These are phyloP conservation scores for Stachybotrys elegans DNA, from an alignment of 2,329 filamentous ascomycete species.

Conservation along the genomic window DNA sequence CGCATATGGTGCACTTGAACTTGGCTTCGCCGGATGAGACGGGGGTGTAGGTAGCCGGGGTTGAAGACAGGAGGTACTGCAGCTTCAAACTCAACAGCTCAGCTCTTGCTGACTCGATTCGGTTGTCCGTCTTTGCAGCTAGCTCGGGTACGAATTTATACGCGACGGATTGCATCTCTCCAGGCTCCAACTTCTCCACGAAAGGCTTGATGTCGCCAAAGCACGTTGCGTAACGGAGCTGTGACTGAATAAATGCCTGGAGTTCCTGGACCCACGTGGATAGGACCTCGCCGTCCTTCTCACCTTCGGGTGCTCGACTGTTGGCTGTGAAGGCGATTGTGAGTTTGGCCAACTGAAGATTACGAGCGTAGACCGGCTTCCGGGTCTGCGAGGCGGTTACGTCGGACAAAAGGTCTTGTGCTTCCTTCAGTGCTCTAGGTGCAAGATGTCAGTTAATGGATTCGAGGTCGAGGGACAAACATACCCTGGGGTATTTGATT, in stretches of 20 bases:
- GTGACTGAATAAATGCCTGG: slow-evolving; percentile 28
- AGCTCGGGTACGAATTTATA: slow-evolving; percentile 28
- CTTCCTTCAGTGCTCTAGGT: slow-evolving; percentile 19
- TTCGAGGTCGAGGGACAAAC: too few relatives aligned
- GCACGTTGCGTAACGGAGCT: slow-evolving; percentile 30
- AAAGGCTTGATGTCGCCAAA: slow-evolving; percentile 45
- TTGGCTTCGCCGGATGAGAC: slow-evolving; percentile 13
- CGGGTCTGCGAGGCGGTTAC: slow-evolving; percentile 22
- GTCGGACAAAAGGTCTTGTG: slow-evolving; percentile 24
- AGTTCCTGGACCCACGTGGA: slow-evolving; percentile 30
- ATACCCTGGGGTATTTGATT: not conserved
- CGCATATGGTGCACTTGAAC: slow-evolving; percentile 19
- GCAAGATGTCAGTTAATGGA: too few relatives aligned
- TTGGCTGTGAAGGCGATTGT: slow-evolving; percentile 30
- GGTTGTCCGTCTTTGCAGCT: slow-evolving; percentile 18
- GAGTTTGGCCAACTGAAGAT: slow-evolving; percentile 32
- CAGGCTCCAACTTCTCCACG: slow-evolving; percentile 33
- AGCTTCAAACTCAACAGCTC: slow-evolving; percentile 35
- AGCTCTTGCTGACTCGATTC: slow-evolving; percentile 19
- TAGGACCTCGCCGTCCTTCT: slow-evolving; percentile 17
- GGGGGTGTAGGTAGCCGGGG: slow-evolving; percentile 18
- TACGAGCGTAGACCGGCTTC: slow-evolving; percentile 35
- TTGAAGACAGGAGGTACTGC: slow-evolving; percentile 39
- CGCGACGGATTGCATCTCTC: slow-evolving; percentile 35
- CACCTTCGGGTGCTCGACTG: slow-evolving; percentile 21